Evolutionary conservation across 352 stramenopile genomes (phyloP).

Genomic region (Pythium myriotylum): DNA sequence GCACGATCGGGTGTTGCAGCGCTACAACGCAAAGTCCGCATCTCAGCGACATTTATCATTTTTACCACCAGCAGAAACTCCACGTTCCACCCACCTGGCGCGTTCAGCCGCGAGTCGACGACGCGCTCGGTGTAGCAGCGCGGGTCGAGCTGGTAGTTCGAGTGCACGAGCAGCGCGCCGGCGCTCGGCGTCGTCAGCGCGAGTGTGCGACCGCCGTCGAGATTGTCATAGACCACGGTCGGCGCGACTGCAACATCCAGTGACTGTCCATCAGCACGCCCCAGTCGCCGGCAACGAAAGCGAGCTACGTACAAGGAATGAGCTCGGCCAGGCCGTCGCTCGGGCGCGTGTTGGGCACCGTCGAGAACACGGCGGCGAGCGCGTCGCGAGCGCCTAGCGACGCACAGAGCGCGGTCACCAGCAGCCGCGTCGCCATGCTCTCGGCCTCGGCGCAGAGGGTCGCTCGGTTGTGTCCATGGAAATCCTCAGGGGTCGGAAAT

Average conservation of each 20-base stretch:
- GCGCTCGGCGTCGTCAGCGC: slow-evolving; percentile 43
- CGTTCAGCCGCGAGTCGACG: slow-evolving; percentile 51
- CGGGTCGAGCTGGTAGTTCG: slow-evolving; percentile 59
- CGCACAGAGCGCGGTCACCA: too few relatives aligned
- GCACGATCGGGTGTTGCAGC: slow-evolving; percentile 37
- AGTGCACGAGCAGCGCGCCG: slow-evolving; percentile 47
- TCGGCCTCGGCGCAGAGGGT: too few relatives aligned
- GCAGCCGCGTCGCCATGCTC: slow-evolving; percentile 6
- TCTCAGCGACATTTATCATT: too few relatives aligned
- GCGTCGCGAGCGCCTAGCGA: too few relatives aligned
- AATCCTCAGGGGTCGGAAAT: too few relatives aligned
- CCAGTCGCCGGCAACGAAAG: background rate
- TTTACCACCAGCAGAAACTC: background rate
- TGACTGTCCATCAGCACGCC: background rate
- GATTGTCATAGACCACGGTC: slow-evolving; percentile 52
- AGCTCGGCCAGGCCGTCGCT: slow-evolving; percentile 26
- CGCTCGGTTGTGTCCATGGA: too few relatives aligned
- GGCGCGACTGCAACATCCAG: slow-evolving; percentile 40
- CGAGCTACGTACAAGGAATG: slow-evolving; percentile 29
- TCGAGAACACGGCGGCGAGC: slow-evolving; percentile 18
- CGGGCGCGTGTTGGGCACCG: slow-evolving; percentile 20
- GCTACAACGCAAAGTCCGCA: too few relatives aligned
- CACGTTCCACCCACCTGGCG: slow-evolving; percentile 32
- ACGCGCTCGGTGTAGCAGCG: slow-evolving; percentile 61
- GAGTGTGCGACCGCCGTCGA: slow-evolving; percentile 44